Evolutionary conservation across 331 rosid species (phyloP).

Genomic region (Ulmus americana): DNA sequence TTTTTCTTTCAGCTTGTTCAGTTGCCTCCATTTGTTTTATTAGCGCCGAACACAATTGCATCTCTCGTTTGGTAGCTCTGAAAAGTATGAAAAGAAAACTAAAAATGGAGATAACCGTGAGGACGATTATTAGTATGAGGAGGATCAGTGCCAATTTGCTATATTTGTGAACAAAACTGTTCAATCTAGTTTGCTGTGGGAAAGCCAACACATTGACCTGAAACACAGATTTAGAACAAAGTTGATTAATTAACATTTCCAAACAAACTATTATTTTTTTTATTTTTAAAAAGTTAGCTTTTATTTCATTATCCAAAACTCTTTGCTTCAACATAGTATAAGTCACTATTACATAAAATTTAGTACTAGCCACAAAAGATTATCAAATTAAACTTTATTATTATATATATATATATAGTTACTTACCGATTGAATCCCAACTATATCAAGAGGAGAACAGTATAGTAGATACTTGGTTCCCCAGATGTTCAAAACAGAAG

Average conservation of each 20-base stretch:
- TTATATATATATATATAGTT: background rate
- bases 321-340: background rate
- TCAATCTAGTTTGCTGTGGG: constrained; percentile 25
- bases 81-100: constrained; percentile 25
- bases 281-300: background rate
- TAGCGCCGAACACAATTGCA: constrained; percentile 47
- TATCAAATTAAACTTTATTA: background rate
- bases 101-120: constrained; percentile 22
- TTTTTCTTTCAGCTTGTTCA: constrained; percentile 65
- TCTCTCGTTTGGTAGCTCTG: constrained; percentile 39
- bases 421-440: constrained; percentile 53
- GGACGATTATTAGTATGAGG: constrained; percentile 26
- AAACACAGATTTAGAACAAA: constrained; percentile 12
- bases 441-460: constrained; percentile 42
- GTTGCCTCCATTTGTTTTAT: constrained; percentile 70
- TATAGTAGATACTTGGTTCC: constrained; percentile 25
- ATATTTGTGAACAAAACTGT: constrained; percentile 18
- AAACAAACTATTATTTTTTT: background rate
- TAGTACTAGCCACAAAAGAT: background rate
- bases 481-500: constrained; percentile 30
- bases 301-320: background rate
- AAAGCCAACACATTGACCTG: constrained; percentile 51
- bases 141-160: constrained; percentile 30
- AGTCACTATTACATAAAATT: background rate
- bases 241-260: background rate